A percentile compares a stretch with the other conserved stretches of the same genome.
These are phyloP conservation scores for Gossypium ekmanianum DNA, from an alignment of 345 rosid genomes.

Conservation along the genomic window DNA sequence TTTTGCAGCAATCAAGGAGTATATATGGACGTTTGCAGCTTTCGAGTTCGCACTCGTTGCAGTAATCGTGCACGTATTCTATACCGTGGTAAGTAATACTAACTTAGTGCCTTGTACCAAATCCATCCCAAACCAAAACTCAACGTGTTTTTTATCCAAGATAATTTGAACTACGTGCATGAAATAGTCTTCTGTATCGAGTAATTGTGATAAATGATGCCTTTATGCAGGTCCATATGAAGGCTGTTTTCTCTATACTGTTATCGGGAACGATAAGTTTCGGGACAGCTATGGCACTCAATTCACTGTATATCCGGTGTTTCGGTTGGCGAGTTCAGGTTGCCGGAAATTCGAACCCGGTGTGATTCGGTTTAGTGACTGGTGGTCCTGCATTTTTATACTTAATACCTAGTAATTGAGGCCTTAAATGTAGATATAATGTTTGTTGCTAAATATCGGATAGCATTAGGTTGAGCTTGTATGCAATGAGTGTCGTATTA, in stretches of 20 bases:
- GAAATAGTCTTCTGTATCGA: background rate
- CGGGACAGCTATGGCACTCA: conserved; percentile 72
- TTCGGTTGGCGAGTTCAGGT: conserved; percentile 42
- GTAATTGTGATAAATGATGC: background rate
- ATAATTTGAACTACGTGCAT: background rate
- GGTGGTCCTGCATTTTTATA: background rate
- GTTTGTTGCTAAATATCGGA: background rate
- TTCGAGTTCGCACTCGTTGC: conserved; percentile 84
- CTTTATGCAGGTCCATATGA: conserved; percentile 59
- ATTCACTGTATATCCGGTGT: conserved; percentile 52
- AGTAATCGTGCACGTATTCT: conserved; percentile 52
- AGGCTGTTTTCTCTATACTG: conserved; percentile 56
- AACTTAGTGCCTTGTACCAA: background rate
- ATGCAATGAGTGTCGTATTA: too few relatives aligned
- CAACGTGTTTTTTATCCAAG: background rate
- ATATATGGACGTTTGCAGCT: conserved; percentile 89
- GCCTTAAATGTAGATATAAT: background rate
- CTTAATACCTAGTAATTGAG: background rate
- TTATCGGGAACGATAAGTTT: conserved; percentile 69
- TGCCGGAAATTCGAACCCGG: conserved; percentile 43
- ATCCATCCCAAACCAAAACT: background rate
- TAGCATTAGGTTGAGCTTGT: background rate
- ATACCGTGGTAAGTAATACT: conserved; percentile 48
- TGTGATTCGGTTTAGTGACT: conserved; percentile 23
- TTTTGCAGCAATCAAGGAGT: conserved; percentile 71